phyloP scores from a whole-genome alignment of 2,329 filamentous ascomycete genomes.

The Fusarium hainanense region DNA sequence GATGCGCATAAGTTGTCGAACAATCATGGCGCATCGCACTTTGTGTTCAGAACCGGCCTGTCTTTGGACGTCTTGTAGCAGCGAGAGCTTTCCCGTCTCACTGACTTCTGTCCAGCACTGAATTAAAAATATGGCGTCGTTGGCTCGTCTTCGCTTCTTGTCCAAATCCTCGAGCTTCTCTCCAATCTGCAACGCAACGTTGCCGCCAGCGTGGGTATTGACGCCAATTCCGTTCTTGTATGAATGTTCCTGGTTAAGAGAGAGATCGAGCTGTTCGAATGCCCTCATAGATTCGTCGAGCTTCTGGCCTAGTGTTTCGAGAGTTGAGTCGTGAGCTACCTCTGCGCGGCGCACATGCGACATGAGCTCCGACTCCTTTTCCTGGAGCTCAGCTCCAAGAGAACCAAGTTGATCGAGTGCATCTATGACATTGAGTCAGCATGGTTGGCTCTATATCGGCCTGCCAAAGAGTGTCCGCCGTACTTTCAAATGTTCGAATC shows the following conservation, averaged over 20 bases:
- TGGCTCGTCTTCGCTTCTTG: slow-evolving; percentile 85
- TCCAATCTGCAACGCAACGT: slow-evolving; percentile 93
- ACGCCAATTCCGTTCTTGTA: slow-evolving; percentile 50
- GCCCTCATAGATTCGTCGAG: slow-evolving; percentile 91
- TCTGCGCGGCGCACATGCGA: slow-evolving; percentile 92
- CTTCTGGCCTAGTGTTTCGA: slow-evolving; percentile 87
- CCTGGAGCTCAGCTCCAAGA: slow-evolving; percentile 85
- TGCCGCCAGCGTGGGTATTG: slow-evolving; percentile 73
- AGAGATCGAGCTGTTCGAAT: slow-evolving; percentile 89
- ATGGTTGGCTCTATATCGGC: background rate
- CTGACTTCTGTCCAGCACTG: slow-evolving; percentile 97
- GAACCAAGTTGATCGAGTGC: slow-evolving; percentile 74
- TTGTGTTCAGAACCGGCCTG: slow-evolving; percentile 91
- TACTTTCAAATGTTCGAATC: slow-evolving; percentile 92
- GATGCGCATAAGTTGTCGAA: slow-evolving; percentile 91
- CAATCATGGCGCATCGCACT: slow-evolving; percentile 92
- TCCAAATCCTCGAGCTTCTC: slow-evolving; percentile 94
- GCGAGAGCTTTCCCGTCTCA: slow-evolving; percentile 85
- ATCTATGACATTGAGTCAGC: slow-evolving; percentile 54
- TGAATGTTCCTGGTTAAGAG: slow-evolving; percentile 72
- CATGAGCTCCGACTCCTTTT: slow-evolving; percentile 89
- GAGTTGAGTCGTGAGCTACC: slow-evolving; percentile 89
- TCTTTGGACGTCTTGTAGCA: slow-evolving; percentile 88
- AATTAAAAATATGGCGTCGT: slow-evolving; percentile 94
- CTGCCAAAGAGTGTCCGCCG: slow-evolving; percentile 27